phyloP scores from a whole-genome alignment of 169 alveolate genomes.

The Perkinsus olseni region DNA sequence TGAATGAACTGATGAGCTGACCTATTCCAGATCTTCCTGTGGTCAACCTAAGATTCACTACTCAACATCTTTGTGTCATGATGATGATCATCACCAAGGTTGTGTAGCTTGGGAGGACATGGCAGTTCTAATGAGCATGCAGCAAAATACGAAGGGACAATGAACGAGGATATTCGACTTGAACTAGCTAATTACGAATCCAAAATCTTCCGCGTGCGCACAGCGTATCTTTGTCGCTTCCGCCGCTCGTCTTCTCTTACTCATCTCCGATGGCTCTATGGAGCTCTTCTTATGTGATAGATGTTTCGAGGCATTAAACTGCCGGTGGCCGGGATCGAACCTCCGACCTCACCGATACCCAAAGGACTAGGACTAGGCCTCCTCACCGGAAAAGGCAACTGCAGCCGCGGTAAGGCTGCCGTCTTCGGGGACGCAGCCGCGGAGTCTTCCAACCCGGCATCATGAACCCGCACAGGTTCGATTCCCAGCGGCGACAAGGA shows the following conservation, averaged over 20 bases:
- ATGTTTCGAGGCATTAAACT: not conserved
- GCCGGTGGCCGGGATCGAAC: not conserved
- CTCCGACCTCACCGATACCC: too few species aligned
- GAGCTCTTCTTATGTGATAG: not conserved
- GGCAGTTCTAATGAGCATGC: not conserved
- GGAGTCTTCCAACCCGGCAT: too few species aligned
- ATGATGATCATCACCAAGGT: not conserved
- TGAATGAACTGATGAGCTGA: not conserved
- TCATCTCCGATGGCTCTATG: not conserved
- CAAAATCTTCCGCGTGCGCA: not conserved
- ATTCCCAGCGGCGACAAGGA: not conserved
- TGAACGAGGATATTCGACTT: not conserved
- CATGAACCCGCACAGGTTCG: too few species aligned
- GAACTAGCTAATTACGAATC: not conserved
- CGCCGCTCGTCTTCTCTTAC: not conserved
- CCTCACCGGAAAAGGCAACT: too few species aligned
- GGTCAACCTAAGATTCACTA: not conserved
- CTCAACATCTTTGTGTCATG: not conserved
- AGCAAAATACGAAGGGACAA: not conserved
- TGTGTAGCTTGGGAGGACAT: not conserved
- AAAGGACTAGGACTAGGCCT: too few species aligned
- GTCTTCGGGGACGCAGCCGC: too few species aligned
- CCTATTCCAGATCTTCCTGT: not conserved
- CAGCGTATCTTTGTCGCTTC: not conserved
- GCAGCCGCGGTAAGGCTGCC: too few species aligned